Percentiles rank a stretch among this genome's conserved stretches.
Conservation (phyloP, 768 basidiomycete genomes). For the Infundibulicybe gibba region DNA sequence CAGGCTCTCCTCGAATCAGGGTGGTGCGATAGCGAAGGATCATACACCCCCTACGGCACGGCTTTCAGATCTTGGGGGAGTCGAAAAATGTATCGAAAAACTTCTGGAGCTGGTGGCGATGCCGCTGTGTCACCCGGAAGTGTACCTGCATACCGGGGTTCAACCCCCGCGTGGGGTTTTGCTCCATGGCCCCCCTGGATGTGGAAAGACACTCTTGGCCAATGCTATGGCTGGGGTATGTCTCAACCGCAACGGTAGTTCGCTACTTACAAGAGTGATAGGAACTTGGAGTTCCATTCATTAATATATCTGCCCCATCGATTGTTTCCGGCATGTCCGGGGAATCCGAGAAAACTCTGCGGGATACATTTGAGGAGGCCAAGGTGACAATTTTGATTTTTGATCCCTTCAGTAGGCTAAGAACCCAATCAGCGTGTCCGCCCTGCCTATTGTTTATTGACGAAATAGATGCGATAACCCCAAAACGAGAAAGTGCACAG, state of each 20-base stretch:
- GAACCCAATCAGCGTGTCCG: conserved; percentile 55
- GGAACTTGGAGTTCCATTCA: conserved; percentile 93
- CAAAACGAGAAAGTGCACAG: conserved; percentile 96
- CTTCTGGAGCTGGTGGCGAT: conserved; percentile 95
- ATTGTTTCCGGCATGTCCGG: conserved; percentile 99
- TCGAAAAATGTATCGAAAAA: conserved; percentile 84
- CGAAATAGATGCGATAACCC: conserved; percentile 97
- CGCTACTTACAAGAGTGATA: conserved; percentile 22
- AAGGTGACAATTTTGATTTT: conserved; percentile 46
- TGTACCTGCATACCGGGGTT: conserved; percentile 91
- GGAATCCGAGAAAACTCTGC: conserved; percentile 93
- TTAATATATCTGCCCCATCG: conserved; percentile 90
- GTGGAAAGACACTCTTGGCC: conserved; percentile 93
- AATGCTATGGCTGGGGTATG: conserved; percentile 93
- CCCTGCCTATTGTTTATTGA: conserved; percentile 96
- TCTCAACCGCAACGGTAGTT: conserved; percentile 8
- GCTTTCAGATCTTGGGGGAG: conserved; percentile 84
- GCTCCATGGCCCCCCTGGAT: conserved; percentile 93
- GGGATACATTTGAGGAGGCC: conserved; percentile 97
- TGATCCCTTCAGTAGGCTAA: background rate
- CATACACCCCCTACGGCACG: conserved; percentile 71
- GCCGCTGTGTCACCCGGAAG: conserved; percentile 92
- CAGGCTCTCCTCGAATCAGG: conserved; percentile 29
- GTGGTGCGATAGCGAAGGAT: conserved; percentile 49
- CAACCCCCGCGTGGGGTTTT: conserved; percentile 90